Evolutionary conservation across 1,284 basidiomycete species (phyloP).

Genomic region (Thelephora terrestris): DNA sequence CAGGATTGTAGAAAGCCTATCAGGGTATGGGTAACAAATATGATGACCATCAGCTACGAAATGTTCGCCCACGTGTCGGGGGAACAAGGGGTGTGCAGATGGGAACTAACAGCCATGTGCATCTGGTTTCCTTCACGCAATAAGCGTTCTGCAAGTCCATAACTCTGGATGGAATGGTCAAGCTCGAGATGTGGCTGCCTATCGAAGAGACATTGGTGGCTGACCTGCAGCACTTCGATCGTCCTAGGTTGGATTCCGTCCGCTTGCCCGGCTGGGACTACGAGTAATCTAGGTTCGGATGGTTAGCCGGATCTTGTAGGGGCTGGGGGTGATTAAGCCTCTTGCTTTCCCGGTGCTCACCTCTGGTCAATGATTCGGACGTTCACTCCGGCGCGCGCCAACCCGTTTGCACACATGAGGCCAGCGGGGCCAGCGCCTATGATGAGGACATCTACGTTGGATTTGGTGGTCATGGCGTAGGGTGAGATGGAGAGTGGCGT

Average conservation of each 20-base stretch:
- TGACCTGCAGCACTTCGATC: constrained; percentile 66
- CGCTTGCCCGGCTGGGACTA: constrained; percentile 60
- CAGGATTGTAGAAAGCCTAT: constrained; percentile 70
- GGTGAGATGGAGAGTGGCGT: not conserved
- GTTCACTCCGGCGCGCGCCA: constrained; percentile 47
- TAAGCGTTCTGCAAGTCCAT: constrained; percentile 58
- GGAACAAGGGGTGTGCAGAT: no score
- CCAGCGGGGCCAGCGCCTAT: constrained; percentile 51
- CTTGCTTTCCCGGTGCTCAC: constrained; percentile 22
- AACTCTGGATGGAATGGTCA: constrained; percentile 36
- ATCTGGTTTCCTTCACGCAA: constrained; percentile 58
- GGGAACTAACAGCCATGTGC: constrained; percentile 47
- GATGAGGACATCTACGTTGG: constrained; percentile 43
- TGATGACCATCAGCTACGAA: not conserved
- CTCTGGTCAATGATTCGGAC: constrained; percentile 61
- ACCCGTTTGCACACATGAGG: constrained; percentile 53
- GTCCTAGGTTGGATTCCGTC: constrained; percentile 74
- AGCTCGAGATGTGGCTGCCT: not conserved
- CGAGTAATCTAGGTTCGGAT: constrained; percentile 32
- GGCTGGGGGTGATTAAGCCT: no score
- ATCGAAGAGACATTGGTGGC: not conserved
- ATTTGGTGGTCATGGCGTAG: not conserved
- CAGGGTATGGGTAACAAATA: not conserved
- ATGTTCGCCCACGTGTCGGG: not conserved
- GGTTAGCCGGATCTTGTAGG: not conserved